phyloP scores from a whole-genome alignment of 441 rosid genomes.

The Aquilaria agallochum region DNA sequence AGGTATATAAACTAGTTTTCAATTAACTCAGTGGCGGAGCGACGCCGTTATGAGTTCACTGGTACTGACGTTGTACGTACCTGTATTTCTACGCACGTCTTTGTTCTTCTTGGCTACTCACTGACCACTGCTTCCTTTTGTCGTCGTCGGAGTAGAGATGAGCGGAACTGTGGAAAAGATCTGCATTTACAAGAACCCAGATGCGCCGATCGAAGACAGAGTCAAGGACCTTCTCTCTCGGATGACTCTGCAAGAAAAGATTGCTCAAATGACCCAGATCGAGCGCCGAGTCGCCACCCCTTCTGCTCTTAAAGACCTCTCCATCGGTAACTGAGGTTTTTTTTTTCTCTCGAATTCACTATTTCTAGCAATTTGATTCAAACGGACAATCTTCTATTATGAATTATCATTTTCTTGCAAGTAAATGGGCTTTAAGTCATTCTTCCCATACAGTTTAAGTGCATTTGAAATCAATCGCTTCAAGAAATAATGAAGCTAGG shows the following conservation, averaged over 20 bases:
- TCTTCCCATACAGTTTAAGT: too few relatives aligned
- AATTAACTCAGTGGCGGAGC: too few relatives aligned
- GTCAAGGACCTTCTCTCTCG: constrained; percentile 68
- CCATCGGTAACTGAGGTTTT: constrained; percentile 33
- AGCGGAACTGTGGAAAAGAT: constrained; percentile 10
- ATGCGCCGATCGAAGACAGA: constrained; percentile 59
- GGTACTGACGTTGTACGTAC: too few relatives aligned
- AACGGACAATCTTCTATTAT: too few relatives aligned
- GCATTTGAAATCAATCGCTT: too few relatives aligned
- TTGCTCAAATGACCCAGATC: constrained; percentile 84
- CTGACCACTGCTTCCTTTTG: too few relatives aligned
- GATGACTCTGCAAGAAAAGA: constrained; percentile 68
- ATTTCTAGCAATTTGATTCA: constrained; percentile 1
- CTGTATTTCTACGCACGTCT: too few relatives aligned
- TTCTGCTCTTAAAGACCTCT: constrained; percentile 32
- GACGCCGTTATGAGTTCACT: too few relatives aligned
- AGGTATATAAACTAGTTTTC: too few relatives aligned
- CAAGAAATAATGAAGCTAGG: constrained; percentile 14
- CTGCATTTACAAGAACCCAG: constrained; percentile 44
- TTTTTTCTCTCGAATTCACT: constrained; percentile 3
- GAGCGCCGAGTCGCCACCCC: constrained; percentile 50
- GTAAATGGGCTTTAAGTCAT: too few relatives aligned
- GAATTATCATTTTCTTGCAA: too few relatives aligned
- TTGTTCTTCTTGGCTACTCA: too few relatives aligned
- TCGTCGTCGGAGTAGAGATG: background rate